Base-by-base conservation (phyloP, 306 rosid genomes). In the Sindora glabra region DNA sequence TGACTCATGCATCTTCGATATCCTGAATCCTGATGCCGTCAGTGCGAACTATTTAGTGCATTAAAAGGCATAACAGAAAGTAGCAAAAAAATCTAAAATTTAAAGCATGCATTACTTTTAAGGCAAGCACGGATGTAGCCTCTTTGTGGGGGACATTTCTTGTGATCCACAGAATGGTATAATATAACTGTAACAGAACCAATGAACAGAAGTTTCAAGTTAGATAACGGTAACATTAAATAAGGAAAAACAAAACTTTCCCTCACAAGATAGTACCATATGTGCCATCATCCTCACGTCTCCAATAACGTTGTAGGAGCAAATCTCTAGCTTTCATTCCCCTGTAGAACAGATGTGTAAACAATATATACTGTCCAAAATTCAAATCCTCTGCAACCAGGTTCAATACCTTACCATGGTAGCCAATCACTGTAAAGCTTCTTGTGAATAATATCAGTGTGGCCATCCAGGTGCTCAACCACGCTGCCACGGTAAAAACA, bases 251-350 rank as follows among this genome's bases (percentile, higher is more conserved):
- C 11, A 33, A 30, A 14, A 34, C 27, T 51, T 59, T 33, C 19
- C 42, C 44, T 49, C 40, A 59, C n/a, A 69, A 54, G 14, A 37
- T 23, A 39, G 3, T 76, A 90, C 97, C 96, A 61, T 90, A 90
- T 79, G 97, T 85, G 57, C 97, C 97, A 78, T 87, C 95, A 11
- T 90, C 95, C 68, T 90, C 95, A 59, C 97, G 81, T 76, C 97
- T 90, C 97, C 97, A 90, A 34, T 90, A 90, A 34, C 97, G 95
- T 14, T 77, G 67, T 62, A 90, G 3, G 41, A 90, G 59, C 32
- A 90, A 74, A 85, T 90, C 97, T 77, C 97, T 64, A 48, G 75
- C 75, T 59, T 69, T 71, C 96, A 85, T 90, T 34, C 97, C 87
- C 97, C 97, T 90, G 72, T 14, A 67, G 46, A 73, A 8, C 67